These are phyloP conservation scores for Salix suchowensis DNA, from an alignment of 345 rosid species.

Conservation along the genomic window DNA sequence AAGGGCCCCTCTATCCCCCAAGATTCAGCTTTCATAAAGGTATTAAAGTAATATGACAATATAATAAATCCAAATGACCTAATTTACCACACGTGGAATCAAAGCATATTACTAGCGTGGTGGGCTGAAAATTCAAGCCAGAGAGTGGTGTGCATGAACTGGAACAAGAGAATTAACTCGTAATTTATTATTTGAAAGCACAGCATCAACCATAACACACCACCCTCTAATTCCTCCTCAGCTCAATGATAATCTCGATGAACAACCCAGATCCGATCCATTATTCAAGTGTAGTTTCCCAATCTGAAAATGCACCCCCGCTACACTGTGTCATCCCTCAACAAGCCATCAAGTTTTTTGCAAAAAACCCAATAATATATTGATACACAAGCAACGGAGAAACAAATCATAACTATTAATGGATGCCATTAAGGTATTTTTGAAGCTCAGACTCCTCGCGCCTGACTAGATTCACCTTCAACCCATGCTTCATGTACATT, in stretches of 20 bases:
- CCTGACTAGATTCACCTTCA: constrained; percentile 44
- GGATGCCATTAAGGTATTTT: neutral
- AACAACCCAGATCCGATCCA: neutral
- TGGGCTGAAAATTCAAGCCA: too few species aligned
- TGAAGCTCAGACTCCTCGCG: constrained; percentile 17
- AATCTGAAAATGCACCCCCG: neutral
- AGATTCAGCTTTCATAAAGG: too few species aligned
- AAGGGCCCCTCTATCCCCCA: too few species aligned
- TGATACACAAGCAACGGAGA: neutral
- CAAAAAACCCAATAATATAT: neutral
- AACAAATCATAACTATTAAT: neutral
- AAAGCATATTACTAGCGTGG: too few species aligned
- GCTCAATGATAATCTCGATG: neutral
- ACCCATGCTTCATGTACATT: constrained; percentile 88
- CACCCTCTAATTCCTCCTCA: neutral
- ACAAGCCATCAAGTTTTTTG: neutral
- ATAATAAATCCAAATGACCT: too few species aligned
- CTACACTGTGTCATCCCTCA: neutral
- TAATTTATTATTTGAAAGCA: neutral
- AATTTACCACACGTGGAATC: too few species aligned
- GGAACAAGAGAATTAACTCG: neutral
- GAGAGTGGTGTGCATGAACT: too few species aligned
- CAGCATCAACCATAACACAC: neutral
- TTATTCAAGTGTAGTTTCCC: neutral
- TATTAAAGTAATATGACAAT: too few species aligned